These are phyloP conservation scores for Limnanthes douglasii DNA, from an alignment of 345 rosid genomes.

Conservation along the genomic window DNA sequence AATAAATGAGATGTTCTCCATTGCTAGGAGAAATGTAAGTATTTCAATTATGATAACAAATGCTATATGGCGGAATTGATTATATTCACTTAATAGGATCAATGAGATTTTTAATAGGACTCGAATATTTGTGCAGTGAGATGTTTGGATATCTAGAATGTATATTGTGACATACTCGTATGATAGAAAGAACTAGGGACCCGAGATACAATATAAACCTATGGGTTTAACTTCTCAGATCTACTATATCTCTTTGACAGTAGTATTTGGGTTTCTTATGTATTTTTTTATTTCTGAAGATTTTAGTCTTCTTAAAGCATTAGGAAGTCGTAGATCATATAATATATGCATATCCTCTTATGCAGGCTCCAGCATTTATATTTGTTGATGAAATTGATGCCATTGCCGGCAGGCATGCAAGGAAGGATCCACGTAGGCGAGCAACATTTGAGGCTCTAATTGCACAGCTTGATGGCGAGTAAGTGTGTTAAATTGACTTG, in stretches of 20 bases:
- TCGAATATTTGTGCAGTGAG: too few species aligned
- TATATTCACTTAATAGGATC: neutral
- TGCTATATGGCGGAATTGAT: neutral
- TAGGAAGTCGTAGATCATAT: neutral
- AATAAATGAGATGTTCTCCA: slow-evolving; percentile 85
- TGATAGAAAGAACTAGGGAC: too few species aligned
- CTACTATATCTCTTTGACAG: too few species aligned
- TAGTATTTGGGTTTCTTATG: too few species aligned
- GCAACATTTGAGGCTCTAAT: slow-evolving; percentile 83
- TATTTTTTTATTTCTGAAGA: too few species aligned
- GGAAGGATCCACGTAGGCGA: slow-evolving; percentile 76
- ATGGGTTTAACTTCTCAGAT: too few species aligned
- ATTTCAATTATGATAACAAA: slow-evolving; percentile 2
- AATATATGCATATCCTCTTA: slow-evolving; percentile 4
- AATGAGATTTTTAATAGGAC: too few species aligned
- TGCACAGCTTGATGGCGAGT: slow-evolving; percentile 95
- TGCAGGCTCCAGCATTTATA: slow-evolving; percentile 91
- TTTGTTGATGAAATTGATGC: slow-evolving; percentile 99
- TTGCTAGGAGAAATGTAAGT: slow-evolving; percentile 87
- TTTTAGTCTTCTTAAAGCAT: too few species aligned
- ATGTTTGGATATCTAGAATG: too few species aligned
- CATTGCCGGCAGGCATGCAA: slow-evolving; percentile 89
- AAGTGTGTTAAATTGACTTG: slow-evolving; percentile 18
- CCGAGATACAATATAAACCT: too few species aligned
- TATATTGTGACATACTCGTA: too few species aligned